A percentile compares a stretch with the other conserved stretches of the same genome.
Evolutionary conservation across 2,329 filamentous ascomycete species (phyloP).

Genomic region (Sphaerulina vaccinii): DNA sequence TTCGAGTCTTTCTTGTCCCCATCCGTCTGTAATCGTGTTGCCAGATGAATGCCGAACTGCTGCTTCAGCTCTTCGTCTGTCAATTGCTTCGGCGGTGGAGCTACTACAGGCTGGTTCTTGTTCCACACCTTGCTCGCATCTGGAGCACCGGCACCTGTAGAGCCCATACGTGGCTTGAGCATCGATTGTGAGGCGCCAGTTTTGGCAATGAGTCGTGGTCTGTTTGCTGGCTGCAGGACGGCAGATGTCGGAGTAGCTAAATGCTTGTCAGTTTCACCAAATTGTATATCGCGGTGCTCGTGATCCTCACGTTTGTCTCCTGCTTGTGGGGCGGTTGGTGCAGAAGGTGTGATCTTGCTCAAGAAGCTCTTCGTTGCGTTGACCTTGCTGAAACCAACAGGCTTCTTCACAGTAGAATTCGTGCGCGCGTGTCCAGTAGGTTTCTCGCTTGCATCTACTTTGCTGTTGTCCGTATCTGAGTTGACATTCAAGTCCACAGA

Average conservation of each 20-base stretch:
- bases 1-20: constrained; percentile 73
- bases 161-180: constrained; percentile 38
- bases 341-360: constrained; percentile 64
- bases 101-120: constrained; percentile 71
- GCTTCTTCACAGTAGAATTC: constrained; percentile 64
- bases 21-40: constrained; percentile 73
- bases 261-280: constrained; percentile 18
- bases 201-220: constrained; percentile 74
- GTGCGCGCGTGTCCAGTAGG: constrained; percentile 58
- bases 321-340: constrained; percentile 48
- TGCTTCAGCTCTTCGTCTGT: constrained; percentile 83
- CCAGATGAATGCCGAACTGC: constrained; percentile 83
- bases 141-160: constrained; percentile 52
- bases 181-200: constrained; percentile 59
- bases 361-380: constrained; percentile 84
- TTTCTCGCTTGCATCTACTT: constrained; percentile 54
- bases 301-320: constrained; percentile 54
- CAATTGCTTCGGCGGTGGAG: constrained; percentile 73
- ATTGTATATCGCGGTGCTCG: not conserved
- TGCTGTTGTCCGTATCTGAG: constrained; percentile 73
- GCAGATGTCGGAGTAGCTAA: constrained; percentile 51
- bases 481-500: constrained; percentile 70
- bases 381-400: constrained; percentile 76
- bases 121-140: constrained; percentile 81
- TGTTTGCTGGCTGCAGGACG: constrained; percentile 39